Evolutionary conservation across 805 yeast genomes (phyloP).

Genomic region (Saturnispora besseyi): DNA sequence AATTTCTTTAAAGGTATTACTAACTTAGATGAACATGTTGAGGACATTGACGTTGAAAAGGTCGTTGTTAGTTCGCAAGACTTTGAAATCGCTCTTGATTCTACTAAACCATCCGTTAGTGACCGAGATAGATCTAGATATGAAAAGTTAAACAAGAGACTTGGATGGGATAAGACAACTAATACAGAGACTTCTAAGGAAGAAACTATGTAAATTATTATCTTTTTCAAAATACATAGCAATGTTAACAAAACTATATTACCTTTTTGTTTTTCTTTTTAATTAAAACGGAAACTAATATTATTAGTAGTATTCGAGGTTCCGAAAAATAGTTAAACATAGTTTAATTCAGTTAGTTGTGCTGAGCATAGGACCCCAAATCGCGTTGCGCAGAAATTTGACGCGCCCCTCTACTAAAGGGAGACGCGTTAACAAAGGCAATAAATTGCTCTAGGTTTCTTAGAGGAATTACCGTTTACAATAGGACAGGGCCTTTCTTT

Average conservation of each 20-base stretch:
- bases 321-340: too few relatives aligned
- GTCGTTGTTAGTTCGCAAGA: slow-evolving; percentile 56
- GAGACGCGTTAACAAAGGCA: neutral
- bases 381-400: neutral
- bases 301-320: too few relatives aligned
- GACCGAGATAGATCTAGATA: slow-evolving; percentile 75
- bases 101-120: slow-evolving; percentile 84
- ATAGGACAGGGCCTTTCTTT: too few relatives aligned
- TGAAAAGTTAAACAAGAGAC: slow-evolving; percentile 58
- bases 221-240: neutral
- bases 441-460: neutral
- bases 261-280: too few relatives aligned
- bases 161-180: slow-evolving; percentile 55
- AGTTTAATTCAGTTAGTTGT: too few relatives aligned
- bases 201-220: slow-evolving; percentile 2
- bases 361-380: neutral
- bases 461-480: too few relatives aligned
- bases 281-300: too few relatives aligned
- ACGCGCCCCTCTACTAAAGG: neutral
- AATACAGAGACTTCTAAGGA: slow-evolving; percentile 3
- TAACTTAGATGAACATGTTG: slow-evolving; percentile 35
- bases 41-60: slow-evolving; percentile 18
- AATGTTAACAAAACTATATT: too few relatives aligned
- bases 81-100: slow-evolving; percentile 59
- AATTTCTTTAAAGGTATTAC: slow-evolving; percentile 49